These are phyloP conservation scores for Chimonanthus praecox DNA, from an alignment of 164 flowering plant species.

Conservation along the genomic window DNA sequence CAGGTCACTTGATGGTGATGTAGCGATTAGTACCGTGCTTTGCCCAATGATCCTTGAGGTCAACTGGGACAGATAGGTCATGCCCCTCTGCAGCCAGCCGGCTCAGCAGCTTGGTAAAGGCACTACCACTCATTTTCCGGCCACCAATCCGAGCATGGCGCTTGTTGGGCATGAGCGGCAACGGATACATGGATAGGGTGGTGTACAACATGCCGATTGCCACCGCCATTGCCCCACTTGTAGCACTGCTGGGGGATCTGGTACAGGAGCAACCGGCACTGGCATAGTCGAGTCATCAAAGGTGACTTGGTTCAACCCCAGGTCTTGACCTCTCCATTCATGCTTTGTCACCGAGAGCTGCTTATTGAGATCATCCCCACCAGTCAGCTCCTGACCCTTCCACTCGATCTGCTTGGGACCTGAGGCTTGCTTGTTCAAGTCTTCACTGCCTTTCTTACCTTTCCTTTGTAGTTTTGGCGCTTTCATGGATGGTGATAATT, in stretches of 20 bases:
- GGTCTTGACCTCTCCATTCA: slow-evolving; percentile 19
- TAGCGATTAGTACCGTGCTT: slow-evolving; percentile 45
- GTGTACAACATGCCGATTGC: slow-evolving; percentile 57
- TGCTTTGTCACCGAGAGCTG: slow-evolving; percentile 7
- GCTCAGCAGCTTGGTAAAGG: slow-evolving; percentile 30
- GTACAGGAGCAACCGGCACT: slow-evolving; percentile 43
- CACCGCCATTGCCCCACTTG: slow-evolving; percentile 46
- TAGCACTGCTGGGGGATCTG: slow-evolving; percentile 34
- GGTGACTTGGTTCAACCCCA: slow-evolving; percentile 27
- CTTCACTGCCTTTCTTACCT: slow-evolving; percentile 49
- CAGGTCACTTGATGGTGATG: slow-evolving; percentile 30
- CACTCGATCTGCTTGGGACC: slow-evolving; percentile 52
- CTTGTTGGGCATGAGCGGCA: slow-evolving; percentile 35
- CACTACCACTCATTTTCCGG: slow-evolving; percentile 35
- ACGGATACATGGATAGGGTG: slow-evolving; percentile 33
- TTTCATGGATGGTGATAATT: background rate
- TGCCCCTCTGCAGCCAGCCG: slow-evolving; percentile 33
- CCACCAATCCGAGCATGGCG: slow-evolving; percentile 36
- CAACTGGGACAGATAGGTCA: slow-evolving; percentile 28
- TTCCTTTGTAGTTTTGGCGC: slow-evolving; percentile 1
- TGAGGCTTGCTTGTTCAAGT: slow-evolving; percentile 35
- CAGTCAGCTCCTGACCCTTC: slow-evolving; percentile 56
- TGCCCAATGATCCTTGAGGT: slow-evolving; percentile 40
- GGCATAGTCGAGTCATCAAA: slow-evolving; percentile 37
- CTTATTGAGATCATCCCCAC: slow-evolving; percentile 11